Evolutionary conservation across 495 filamentous ascomycete genomes (phyloP).

Genomic region (Terfezia boudieri): DNA sequence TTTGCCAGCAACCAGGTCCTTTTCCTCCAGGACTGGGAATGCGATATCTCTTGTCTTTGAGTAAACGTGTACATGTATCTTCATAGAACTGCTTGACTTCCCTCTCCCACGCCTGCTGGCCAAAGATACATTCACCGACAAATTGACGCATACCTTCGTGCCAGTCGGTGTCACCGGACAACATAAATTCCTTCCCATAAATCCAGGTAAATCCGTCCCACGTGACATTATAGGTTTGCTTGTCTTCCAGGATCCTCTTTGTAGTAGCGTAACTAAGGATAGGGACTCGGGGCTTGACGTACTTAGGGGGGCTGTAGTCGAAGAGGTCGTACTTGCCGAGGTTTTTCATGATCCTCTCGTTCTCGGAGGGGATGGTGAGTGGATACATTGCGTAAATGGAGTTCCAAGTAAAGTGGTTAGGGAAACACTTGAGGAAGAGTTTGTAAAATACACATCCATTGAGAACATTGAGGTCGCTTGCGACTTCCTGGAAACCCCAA

Average conservation of each 20-base stretch:
- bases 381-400: constrained; percentile 79
- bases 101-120: constrained; percentile 30
- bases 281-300: constrained; percentile 28
- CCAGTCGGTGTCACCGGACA: constrained; percentile 28
- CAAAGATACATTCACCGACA: constrained; percentile 39
- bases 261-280: constrained; percentile 38
- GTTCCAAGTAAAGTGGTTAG: constrained; percentile 52
- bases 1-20: background rate
- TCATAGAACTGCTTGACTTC: constrained; percentile 39
- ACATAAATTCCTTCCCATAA: constrained; percentile 32
- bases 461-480: constrained; percentile 48
- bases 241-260: constrained; percentile 37
- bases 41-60: constrained; percentile 36
- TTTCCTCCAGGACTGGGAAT: constrained; percentile 25
- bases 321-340: constrained; percentile 52
- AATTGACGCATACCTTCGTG: constrained; percentile 32
- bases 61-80: constrained; percentile 38
- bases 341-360: constrained; percentile 44
- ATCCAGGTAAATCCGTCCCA: constrained; percentile 26
- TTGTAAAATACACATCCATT: constrained; percentile 76
- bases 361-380: constrained; percentile 58
- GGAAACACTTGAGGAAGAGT: constrained; percentile 56
- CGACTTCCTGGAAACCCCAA: constrained; percentile 51
- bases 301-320: constrained; percentile 41
- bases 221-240: constrained; percentile 38